A percentile compares a stretch with the other conserved stretches of the same genome.
These are phyloP conservation scores for Chaetoscypha palmicola DNA, from an alignment of 2,329 filamentous ascomycete species.

Conservation along the genomic window DNA sequence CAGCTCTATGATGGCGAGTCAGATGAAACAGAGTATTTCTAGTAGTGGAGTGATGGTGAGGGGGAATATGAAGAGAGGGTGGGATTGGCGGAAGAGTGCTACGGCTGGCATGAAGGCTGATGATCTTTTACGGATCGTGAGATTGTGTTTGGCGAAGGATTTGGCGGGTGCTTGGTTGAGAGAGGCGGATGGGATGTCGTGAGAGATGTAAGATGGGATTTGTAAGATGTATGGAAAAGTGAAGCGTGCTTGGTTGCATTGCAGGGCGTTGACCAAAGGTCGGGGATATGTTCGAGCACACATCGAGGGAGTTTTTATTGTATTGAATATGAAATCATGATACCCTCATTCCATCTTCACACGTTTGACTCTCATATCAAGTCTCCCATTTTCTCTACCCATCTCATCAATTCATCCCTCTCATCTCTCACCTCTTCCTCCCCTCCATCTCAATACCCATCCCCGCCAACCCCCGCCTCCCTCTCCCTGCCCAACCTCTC, in stretches of 20 bases:
- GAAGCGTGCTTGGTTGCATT: conserved; percentile 10
- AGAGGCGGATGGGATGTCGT: conserved; percentile 51
- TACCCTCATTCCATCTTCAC: background rate
- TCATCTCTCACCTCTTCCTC: no score
- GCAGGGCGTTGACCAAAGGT: conserved; percentile 19
- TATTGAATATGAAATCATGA: conserved; percentile 2
- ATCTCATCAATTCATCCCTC: no score
- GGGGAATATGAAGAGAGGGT: conserved; percentile 51
- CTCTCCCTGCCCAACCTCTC: conserved; percentile 33
- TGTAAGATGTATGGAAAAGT: no score
- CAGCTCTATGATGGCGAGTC: conserved; percentile 61
- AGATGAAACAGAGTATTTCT: conserved; percentile 53
- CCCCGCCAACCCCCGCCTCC: conserved; percentile 24
- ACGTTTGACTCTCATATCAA: no score
- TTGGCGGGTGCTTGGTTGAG: conserved; percentile 63
- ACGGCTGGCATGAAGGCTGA: conserved; percentile 50
- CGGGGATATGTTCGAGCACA: background rate
- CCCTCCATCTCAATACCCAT: conserved; percentile 27
- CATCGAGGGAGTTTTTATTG: background rate
- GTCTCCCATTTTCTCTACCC: no score
- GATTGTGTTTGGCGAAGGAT: conserved; percentile 68
- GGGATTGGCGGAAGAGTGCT: conserved; percentile 64
- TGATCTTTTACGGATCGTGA: conserved; percentile 66
- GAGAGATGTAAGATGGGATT: no score
- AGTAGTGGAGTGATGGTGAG: conserved; percentile 43